Percentiles rank a stretch among this genome's conserved stretches.
Evolutionary conservation across 2,329 filamentous ascomycete genomes (phyloP).

Genomic region (Tolypocladium endophyticum): DNA sequence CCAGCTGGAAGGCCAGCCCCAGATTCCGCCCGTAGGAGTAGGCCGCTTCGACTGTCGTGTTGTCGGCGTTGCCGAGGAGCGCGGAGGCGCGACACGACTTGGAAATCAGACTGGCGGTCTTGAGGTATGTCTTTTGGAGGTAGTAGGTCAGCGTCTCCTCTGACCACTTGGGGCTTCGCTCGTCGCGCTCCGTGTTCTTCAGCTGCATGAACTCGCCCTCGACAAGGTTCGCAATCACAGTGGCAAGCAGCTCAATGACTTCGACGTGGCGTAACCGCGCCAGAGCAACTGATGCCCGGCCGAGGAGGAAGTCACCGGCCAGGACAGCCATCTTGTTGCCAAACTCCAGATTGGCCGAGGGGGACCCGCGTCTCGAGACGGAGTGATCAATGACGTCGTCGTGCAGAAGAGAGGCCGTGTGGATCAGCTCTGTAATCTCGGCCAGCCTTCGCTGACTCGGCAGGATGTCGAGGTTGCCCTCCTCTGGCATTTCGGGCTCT

Average conservation of each 20-base stretch:
- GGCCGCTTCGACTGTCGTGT: constrained; percentile 76
- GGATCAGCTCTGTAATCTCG: constrained; percentile 95
- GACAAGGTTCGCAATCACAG: constrained; percentile 93
- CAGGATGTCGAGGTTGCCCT: constrained; percentile 57
- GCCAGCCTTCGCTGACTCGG: constrained; percentile 88
- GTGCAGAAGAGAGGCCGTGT: constrained; percentile 91
- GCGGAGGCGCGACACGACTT: constrained; percentile 91
- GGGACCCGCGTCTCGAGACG: constrained; percentile 67
- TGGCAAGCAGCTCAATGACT: constrained; percentile 87
- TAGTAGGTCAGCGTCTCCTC: constrained; percentile 90
- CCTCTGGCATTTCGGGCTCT: constrained; percentile 20
- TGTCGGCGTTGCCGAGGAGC: constrained; percentile 67
- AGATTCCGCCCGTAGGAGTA: constrained; percentile 91
- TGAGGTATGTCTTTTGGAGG: constrained; percentile 95
- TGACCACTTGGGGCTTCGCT: constrained; percentile 73
- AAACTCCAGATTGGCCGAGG: constrained; percentile 88
- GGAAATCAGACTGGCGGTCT: constrained; percentile 89
- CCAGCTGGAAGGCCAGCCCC: constrained; percentile 89
- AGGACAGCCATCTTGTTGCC: constrained; percentile 99
- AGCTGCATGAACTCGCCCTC: constrained; percentile 99
- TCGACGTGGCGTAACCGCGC: constrained; percentile 85
- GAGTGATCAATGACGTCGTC: constrained; percentile 98
- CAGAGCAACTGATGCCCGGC: constrained; percentile 84
- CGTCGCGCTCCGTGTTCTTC: constrained; percentile 87
- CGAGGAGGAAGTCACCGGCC: constrained; percentile 92